These are phyloP conservation scores for Pythium sukuiense DNA, from an alignment of 352 stramenopile genomes.

Conservation along the genomic window DNA sequence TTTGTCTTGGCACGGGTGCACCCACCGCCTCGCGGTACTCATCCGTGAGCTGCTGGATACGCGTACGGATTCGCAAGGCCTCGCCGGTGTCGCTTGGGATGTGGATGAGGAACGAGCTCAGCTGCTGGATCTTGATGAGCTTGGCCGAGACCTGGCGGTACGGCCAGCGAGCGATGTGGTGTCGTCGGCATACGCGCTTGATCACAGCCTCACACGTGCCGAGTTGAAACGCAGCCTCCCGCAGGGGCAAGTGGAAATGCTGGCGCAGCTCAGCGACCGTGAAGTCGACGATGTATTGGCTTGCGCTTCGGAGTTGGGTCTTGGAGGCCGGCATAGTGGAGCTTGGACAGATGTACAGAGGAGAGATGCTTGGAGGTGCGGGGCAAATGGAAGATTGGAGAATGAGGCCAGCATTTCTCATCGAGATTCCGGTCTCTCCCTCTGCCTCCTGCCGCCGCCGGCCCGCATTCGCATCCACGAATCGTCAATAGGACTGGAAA, in stretches of 20 bases:
- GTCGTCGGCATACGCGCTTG: constrained; percentile 80
- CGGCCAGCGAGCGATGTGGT: constrained; percentile 79
- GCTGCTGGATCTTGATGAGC: constrained; percentile 85
- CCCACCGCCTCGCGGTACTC: constrained; percentile 79
- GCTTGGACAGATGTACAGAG: background rate
- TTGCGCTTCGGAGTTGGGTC: background rate
- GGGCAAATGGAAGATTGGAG: background rate
- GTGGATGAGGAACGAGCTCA: constrained; percentile 84
- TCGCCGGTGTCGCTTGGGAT: constrained; percentile 59
- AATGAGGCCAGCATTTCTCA: constrained; percentile 1
- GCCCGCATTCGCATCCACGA: background rate
- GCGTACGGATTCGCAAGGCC: constrained; percentile 67
- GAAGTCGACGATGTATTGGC: constrained; percentile 54
- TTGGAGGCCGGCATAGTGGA: background rate
- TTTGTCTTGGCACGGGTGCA: constrained; percentile 68
- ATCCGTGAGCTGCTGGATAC: constrained; percentile 78
- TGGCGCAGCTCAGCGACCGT: constrained; percentile 78
- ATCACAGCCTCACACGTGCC: constrained; percentile 80
- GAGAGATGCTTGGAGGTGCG: background rate
- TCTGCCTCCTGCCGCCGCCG: background rate
- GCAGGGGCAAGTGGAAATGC: constrained; percentile 84
- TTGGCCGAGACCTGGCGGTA: constrained; percentile 87
- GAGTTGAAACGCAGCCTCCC: constrained; percentile 69
- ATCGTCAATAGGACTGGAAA: background rate
- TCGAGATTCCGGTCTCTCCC: background rate